Percentiles rank a stretch among this genome's conserved stretches.
phyloP scores from a whole-genome alignment of 768 basidiomycete species.

The Serendipita sp. region DNA sequence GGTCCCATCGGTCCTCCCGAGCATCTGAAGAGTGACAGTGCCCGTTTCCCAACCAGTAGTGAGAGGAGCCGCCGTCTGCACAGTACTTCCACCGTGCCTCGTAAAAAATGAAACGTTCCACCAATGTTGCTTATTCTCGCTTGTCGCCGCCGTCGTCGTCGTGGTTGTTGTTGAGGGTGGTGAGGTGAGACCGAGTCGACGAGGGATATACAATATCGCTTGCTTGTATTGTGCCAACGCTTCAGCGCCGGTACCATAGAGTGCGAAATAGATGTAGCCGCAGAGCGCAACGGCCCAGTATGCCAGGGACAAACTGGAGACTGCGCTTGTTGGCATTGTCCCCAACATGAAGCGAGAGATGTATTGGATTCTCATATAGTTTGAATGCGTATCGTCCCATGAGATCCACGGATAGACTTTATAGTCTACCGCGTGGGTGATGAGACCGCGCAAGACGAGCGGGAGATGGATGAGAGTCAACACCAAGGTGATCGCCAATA shows the following conservation, averaged over 20 bases:
- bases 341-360: background rate
- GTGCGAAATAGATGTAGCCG: conserved; percentile 44
- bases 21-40: no score
- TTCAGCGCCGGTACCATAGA: conserved; percentile 51
- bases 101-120: no score
- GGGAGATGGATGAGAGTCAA: background rate
- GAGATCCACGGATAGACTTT: conserved; percentile 27
- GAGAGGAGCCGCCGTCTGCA: no score
- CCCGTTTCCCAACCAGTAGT: no score
- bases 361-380: conserved; percentile 16
- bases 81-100: no score
- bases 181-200: no score
- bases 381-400: conserved; percentile 36
- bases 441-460: background rate
- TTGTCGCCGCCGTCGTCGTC: no score
- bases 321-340: background rate
- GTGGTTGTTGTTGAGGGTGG: no score
- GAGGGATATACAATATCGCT: no score
- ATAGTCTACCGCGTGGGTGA: background rate
- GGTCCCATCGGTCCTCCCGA: no score
- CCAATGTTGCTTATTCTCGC: no score
- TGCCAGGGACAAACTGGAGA: conserved; percentile 15
- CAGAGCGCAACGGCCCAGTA: conserved; percentile 35
- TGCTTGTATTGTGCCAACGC: conserved; percentile 36
- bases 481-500: background rate